phyloP scores from a whole-genome alignment of 2,329 filamentous ascomycete genomes.

The Paracoccidioides brasiliensis region DNA sequence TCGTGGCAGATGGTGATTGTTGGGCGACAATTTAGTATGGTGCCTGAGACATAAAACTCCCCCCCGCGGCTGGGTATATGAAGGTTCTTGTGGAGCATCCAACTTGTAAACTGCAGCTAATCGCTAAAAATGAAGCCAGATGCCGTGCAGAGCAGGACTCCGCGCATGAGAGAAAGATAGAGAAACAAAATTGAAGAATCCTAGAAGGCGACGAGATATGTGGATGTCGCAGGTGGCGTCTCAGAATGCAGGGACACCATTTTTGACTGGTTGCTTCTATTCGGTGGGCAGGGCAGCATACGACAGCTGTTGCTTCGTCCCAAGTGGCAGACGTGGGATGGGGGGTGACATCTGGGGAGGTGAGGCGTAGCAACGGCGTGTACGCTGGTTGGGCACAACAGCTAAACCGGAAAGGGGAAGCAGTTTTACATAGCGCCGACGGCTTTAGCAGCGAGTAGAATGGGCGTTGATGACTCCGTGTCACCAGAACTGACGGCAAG shows the following conservation, averaged over 20 bases:
- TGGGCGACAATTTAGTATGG: slow-evolving; percentile 3
- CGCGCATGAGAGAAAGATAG: no score
- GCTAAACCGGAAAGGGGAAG: not conserved
- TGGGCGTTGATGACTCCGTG: not conserved
- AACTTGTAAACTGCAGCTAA: not conserved
- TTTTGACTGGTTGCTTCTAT: not conserved
- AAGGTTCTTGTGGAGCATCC: not conserved
- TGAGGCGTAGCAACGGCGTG: not conserved
- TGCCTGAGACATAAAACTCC: not conserved
- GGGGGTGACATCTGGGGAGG: not conserved
- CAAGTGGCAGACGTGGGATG: not conserved
- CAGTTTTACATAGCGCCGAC: not conserved
- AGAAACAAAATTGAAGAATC: not conserved
- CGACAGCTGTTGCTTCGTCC: not conserved
- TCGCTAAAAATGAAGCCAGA: not conserved
- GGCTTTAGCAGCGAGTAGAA: not conserved
- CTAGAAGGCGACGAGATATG: not conserved
- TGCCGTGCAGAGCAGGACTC: not conserved
- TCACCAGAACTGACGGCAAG: not conserved
- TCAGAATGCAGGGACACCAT: not conserved
- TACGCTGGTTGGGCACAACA: not conserved
- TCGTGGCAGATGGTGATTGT: slow-evolving; percentile 4
- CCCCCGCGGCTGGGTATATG: not conserved
- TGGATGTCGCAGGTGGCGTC: slow-evolving; percentile 2
- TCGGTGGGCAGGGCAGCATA: not conserved